Base-by-base conservation (phyloP, 768 basidiomycete species). In the Serpula lacrymans region DNA sequence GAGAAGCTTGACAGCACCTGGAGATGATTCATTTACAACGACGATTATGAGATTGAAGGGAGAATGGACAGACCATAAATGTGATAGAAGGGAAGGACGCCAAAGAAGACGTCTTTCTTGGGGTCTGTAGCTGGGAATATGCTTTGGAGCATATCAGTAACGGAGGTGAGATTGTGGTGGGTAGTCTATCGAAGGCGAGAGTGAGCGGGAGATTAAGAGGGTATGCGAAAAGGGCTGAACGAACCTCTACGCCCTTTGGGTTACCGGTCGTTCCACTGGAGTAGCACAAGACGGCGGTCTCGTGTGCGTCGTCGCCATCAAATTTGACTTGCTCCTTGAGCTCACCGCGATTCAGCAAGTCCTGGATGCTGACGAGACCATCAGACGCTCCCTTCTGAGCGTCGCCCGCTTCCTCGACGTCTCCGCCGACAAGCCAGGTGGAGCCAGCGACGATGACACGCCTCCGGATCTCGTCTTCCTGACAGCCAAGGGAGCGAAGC, bases 231-330 rank as follows among this genome's bases (percentile, higher is more conserved):
- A 21, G 41, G 47, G 25, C 17, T 26, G 4, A n/a, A 18, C 46
- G 46, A n/a, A 65, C 67, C 47, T 72, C 64, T 14, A 79, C 75
- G 5, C 77, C 88, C 60, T 91, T 92, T 2, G 88, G 81, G 47
- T 80, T 79, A 2, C 88, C 85, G 0, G 84, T 88, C 1, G 88
- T 90, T 4, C 88, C 88, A 56, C 63, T 65, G 5, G 63, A 68
- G 42, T 88, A 88, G 43, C 82, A 87, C 27, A 88, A 53, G 48
- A 77, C 78, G 3, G 68, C 59, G 0, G 87, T 87, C 50, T 84
- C 80, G 39, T 80, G 54, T 2, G 79, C 67, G 14, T 65, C 54
- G 0, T 67, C 48, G 0, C 74, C 79, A 10, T 78, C 68, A 35
- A 82, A 79, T 49, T 61, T 66, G 47, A 76, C 80, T 52, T 85